A percentile compares a stretch with the other conserved stretches of the same genome.
Conservation (phyloP, 805 yeast species). For the Lachancea dasiensis region DNA sequence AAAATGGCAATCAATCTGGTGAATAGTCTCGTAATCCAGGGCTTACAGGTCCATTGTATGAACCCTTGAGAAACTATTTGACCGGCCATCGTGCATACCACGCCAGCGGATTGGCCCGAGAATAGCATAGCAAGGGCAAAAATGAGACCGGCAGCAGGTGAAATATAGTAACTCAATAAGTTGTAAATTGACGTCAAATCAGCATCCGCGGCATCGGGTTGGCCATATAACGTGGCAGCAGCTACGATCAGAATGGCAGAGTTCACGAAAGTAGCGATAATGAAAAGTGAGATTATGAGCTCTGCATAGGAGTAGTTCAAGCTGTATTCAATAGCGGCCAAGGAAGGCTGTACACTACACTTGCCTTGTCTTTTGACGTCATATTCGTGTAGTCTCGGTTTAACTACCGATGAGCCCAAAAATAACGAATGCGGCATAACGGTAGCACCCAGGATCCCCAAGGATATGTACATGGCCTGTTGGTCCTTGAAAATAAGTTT, state of each 20-base stretch:
- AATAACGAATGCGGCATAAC: slow-evolving; percentile 92
- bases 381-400: slow-evolving; percentile 71
- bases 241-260: slow-evolving; percentile 87
- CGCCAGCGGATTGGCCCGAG: slow-evolving; percentile 94
- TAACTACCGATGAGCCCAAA: slow-evolving; percentile 81
- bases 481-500: slow-evolving; percentile 51
- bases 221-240: slow-evolving; percentile 71
- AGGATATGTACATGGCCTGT: slow-evolving; percentile 65
- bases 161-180: slow-evolving; percentile 59
- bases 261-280: slow-evolving; percentile 90
- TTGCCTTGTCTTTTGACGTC: slow-evolving; percentile 52
- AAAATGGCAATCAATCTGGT: slow-evolving; percentile 80
- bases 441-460: slow-evolving; percentile 88
- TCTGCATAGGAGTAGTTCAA: slow-evolving; percentile 79
- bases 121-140: slow-evolving; percentile 85
- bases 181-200: slow-evolving; percentile 78
- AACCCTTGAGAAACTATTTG: slow-evolving; percentile 93
- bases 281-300: slow-evolving; percentile 69
- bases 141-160: slow-evolving; percentile 81
- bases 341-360: slow-evolving; percentile 58
- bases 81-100: slow-evolving; percentile 89
- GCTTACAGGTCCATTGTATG: slow-evolving; percentile 69
- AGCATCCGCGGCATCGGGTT: slow-evolving; percentile 65
- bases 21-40: slow-evolving; percentile 71
- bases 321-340: slow-evolving; percentile 73